Evolutionary conservation across 2,329 filamentous ascomycete species (phyloP), one percentile per base, ranked within the genome.

Genomic region (Neonectria hederae): DNA sequence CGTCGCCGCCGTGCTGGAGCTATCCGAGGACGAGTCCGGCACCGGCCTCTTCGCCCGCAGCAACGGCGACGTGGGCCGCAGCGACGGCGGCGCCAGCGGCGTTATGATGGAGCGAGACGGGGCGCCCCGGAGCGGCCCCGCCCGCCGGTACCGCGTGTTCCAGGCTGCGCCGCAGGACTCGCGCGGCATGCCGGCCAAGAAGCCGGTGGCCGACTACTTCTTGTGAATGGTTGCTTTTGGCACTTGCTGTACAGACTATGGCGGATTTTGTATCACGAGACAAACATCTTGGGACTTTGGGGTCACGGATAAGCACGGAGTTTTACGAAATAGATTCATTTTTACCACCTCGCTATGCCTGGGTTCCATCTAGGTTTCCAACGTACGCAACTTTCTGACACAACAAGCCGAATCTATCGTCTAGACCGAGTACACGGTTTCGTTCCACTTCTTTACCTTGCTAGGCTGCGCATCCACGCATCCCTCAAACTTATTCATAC

Each of bases 131-230:
- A 84, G 78, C 63, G 94, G 94, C 1, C 96, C 96, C 1, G 96
- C 94, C 3, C 87, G 96, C 73, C 85, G 96, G 70, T 99, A 99
- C 80, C 85, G 95, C 38, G 95, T 99, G 10, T 99, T 99, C 77
- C 94, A 98, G 75, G 96, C 96, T 0, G 96, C 96, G 58, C 94
- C 96, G 56, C 96, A 99, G 81, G 96, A 98, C 78, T 94, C 92
- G 2, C 87, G 96, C 73, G 96, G 96, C 5, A 99, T 99, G 96
- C 96, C 96, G 63, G 96, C 96, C 3, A 99, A 99, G 87, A 98
- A 98, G 80, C 96, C 96, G 3, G 93, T 97, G 57, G 94, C 94
- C 14, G 95, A 98, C 81, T 99, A 98, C 83, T 99, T 99, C 79
- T 83, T 99, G 80, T 90, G 77, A 78, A 43, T 5, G 11, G 46